phyloP scores from a whole-genome alignment of 352 stramenopile species.

The Pythium insidiosum region DNA sequence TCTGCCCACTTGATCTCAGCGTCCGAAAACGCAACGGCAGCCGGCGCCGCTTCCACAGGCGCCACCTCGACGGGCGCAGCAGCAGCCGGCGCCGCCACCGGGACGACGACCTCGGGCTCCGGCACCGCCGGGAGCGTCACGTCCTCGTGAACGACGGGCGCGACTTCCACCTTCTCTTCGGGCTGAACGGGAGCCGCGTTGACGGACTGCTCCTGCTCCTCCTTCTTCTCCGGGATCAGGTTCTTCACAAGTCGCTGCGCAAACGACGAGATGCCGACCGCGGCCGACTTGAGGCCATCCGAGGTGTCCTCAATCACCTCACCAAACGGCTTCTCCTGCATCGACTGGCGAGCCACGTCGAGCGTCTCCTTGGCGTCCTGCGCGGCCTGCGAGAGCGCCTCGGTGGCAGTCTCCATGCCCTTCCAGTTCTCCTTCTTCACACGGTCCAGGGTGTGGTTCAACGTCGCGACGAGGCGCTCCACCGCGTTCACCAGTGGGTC shows the following conservation, averaged over 20 bases:
- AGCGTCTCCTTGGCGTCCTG: slow-evolving; percentile 22
- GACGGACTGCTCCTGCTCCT: slow-evolving; percentile 5
- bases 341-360: slow-evolving; percentile 20
- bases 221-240: slow-evolving; percentile 52
- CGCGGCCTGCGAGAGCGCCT: slow-evolving; percentile 14
- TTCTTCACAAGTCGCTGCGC: slow-evolving; percentile 57
- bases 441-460: slow-evolving; percentile 41
- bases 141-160: not conserved
- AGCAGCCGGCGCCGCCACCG: slow-evolving; percentile 4
- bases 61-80: no score
- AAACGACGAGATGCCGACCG: slow-evolving; percentile 53
- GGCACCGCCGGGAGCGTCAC: not conserved
- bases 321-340: slow-evolving; percentile 36
- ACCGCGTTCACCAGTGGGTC: slow-evolving; percentile 52
- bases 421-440: slow-evolving; percentile 34
- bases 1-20: slow-evolving; percentile 66
- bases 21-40: slow-evolving; percentile 36
- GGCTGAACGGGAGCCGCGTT: slow-evolving; percentile 4
- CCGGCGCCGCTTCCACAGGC: slow-evolving; percentile 1
- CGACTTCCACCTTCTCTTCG: slow-evolving; percentile 10
- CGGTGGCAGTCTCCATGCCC: slow-evolving; percentile 14
- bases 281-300: slow-evolving; percentile 27
- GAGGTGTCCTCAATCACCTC: slow-evolving; percentile 28
- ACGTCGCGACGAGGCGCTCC: slow-evolving; percentile 42
- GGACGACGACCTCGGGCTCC: slow-evolving; percentile 7